Conservation (phyloP, 2,329 filamentous ascomycete species). For the Penicillium polonicum region DNA sequence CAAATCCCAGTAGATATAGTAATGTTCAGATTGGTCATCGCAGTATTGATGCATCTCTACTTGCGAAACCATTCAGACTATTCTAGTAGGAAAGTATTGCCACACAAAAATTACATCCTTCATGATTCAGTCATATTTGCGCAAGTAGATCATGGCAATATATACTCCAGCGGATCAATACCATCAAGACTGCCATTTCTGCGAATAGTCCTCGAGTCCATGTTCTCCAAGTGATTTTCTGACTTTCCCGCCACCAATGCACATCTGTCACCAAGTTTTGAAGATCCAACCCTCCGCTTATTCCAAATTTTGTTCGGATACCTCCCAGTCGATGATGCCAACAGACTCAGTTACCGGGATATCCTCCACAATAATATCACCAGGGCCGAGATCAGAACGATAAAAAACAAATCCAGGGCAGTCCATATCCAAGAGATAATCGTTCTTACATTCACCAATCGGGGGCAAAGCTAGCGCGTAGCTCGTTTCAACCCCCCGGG, state of each 20-base stretch:
- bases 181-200: too few relatives aligned
- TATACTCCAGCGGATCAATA: too few relatives aligned
- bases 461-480: background rate
- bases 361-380: too few relatives aligned
- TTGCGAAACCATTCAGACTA: background rate
- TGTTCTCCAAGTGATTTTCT: too few relatives aligned
- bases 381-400: too few relatives aligned
- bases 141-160: too few relatives aligned
- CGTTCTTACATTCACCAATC: background rate
- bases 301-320: conserved; percentile 35
- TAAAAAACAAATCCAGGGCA: too few relatives aligned
- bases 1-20: background rate
- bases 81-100: background rate
- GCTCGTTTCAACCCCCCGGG: background rate
- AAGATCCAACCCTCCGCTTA: conserved; percentile 31
- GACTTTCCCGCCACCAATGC: background rate
- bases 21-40: background rate
- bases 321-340: conserved; percentile 36
- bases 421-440: too few relatives aligned
- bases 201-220: too few relatives aligned
- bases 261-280: background rate
- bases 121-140: too few relatives aligned
- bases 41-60: too few relatives aligned
- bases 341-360: conserved; percentile 3
- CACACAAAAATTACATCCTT: too few relatives aligned